Base-by-base conservation (phyloP, 129 eudicot species). In the Flaveria trinervia region DNA sequence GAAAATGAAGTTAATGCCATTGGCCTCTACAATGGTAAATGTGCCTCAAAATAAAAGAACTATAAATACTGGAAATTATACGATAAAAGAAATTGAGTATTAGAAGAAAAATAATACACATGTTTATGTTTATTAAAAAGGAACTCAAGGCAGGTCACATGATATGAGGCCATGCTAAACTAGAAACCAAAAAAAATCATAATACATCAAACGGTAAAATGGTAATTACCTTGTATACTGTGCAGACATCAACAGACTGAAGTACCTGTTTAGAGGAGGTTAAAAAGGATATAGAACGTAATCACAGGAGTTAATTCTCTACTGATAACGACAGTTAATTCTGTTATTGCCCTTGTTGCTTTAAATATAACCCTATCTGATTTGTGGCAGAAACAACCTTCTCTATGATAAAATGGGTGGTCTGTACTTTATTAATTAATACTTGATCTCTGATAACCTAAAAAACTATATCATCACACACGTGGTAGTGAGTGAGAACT, bases 341-440 rank as follows among this genome's bases (percentile, higher is more conserved):
- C 97, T 16, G 98, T 91, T 76, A 93, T 93, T 66, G 97, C 98
- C 76, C 97, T 84, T 25, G 98, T 96, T 52, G 97, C 96, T 80
- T 93, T 97, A 62, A 91, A 91, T 68, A 90, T 93, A 77, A 91
- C 98, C 98, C 89, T 93, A 83, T 93, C 97, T 68, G 97, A 92
- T 89, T 93, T 91, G 89, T 91, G 98, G 28, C 97, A 93, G 22
- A 93, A 92, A 41, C 97, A 93, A 71, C 95, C 88, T 87, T 93
- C 98, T 50, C 91, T 84, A 84, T 84, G 91, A 87, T 90, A 93
- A 75, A 93, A 93, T 64, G 97, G 98, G 14, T 96, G 96, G 43
- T 93, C 98, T 57, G 96, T 96, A 45, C 90, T 78, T 84, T 89
- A 97, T 76, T 77, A 65, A 72, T 87, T 89, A 74, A 82, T 84